Conservation (phyloP, 176 grass and related monocot genomes). For the Pharus latifolius region DNA sequence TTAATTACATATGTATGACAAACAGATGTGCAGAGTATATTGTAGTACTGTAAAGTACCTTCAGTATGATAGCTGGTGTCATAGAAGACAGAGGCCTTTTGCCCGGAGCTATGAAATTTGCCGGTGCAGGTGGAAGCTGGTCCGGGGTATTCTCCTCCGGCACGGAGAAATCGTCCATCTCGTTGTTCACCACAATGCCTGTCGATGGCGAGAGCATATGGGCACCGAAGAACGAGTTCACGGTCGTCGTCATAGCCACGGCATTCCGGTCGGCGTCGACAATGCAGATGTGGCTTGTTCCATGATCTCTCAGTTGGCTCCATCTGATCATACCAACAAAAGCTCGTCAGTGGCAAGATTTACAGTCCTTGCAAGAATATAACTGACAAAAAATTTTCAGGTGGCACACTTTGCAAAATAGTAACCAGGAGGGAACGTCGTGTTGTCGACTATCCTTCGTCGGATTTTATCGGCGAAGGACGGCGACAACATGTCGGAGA, state of each 20-base stretch:
- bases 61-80: conserved; percentile 68
- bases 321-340: conserved; percentile 29
- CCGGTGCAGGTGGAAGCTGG: conserved; percentile 64
- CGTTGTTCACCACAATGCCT: conserved; percentile 80
- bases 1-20: no score
- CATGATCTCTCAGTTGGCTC: conserved; percentile 61
- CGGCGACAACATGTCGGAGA: conserved; percentile 64
- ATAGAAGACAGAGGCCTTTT: conserved; percentile 83
- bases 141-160: conserved; percentile 41
- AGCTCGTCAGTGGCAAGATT: neutral
- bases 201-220: conserved; percentile 66
- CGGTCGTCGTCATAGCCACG: conserved; percentile 71
- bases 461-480: conserved; percentile 42
- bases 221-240: conserved; percentile 62
- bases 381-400: neutral
- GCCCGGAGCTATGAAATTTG: conserved; percentile 66
- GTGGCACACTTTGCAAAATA: conserved; percentile 53
- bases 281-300: conserved; percentile 76
- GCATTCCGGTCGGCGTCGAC: conserved; percentile 82
- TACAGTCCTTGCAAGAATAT: neutral
- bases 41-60: conserved; percentile 2
- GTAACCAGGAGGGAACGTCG: conserved; percentile 61
- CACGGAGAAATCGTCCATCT: conserved; percentile 93
- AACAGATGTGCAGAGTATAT: no score
- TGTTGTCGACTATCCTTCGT: conserved; percentile 53